phyloP scores from a whole-genome alignment of 1,284 basidiomycete genomes.

The Boletus sp. region DNA sequence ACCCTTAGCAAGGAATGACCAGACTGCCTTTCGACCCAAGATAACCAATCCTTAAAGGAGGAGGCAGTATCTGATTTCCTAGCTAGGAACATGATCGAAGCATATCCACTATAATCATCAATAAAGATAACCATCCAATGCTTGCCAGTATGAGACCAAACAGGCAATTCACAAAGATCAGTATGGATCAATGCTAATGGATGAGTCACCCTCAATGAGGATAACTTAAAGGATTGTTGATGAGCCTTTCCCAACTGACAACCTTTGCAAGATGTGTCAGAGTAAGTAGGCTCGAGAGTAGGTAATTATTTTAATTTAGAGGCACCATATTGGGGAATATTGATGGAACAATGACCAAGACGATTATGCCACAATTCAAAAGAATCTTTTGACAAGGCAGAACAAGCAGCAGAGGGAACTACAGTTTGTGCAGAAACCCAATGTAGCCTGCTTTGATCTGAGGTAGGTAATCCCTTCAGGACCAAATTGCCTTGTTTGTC shows the following conservation, averaged over 20 bases:
- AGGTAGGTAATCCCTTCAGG: neutral
- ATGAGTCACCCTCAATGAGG: accelerated
- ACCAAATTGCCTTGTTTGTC: neutral
- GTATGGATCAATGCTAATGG: neutral
- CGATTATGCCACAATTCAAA: no score
- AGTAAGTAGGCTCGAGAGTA: neutral
- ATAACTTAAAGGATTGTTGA: neutral
- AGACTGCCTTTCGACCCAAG: neutral
- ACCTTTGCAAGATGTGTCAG: neutral
- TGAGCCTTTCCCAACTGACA: neutral
- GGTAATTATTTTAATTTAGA: no score
- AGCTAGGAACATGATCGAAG: neutral
- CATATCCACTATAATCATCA: neutral
- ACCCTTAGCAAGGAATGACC: neutral
- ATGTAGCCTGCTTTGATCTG: neutral
- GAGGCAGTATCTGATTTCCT: neutral
- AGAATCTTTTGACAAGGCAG: no score
- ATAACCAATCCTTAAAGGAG: neutral
- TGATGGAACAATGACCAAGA: neutral
- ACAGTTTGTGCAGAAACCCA: neutral
- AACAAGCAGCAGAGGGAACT: no score
- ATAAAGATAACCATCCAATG: neutral
- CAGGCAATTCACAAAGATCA: neutral
- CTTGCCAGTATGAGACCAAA: neutral
- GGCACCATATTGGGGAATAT: no score